phyloP scores from a whole-genome alignment of 225 moss, liverwort and hornwort species.

The Lunularia cruciata region DNA sequence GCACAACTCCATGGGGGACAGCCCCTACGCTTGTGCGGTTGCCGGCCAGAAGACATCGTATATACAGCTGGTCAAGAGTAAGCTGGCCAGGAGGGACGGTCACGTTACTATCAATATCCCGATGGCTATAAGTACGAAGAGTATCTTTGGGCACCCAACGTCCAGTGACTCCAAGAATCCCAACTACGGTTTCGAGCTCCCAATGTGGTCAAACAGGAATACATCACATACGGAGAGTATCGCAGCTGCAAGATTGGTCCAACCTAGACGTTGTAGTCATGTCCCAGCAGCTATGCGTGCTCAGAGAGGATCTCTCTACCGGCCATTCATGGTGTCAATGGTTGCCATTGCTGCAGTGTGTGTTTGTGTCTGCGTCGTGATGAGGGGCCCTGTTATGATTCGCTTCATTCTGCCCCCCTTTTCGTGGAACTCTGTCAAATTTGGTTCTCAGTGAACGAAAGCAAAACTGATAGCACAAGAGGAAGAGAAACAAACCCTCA shows the following conservation, averaged over 20 bases:
- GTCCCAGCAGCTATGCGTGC: constrained; percentile 53
- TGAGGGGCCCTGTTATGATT: constrained; percentile 52
- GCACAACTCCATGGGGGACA: constrained; percentile 56
- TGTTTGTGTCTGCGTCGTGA: constrained; percentile 73
- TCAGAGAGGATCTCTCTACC: constrained; percentile 48
- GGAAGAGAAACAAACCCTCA: constrained; percentile 17
- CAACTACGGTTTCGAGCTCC: constrained; percentile 26
- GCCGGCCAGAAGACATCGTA: constrained; percentile 50
- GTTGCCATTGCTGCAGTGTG: constrained; percentile 81
- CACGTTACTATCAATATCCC: constrained; percentile 27
- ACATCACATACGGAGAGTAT: background rate
- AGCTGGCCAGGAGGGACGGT: constrained; percentile 56
- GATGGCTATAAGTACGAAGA: constrained; percentile 14
- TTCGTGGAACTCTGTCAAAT: constrained; percentile 43
- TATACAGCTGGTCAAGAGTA: constrained; percentile 58
- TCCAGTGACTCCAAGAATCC: background rate
- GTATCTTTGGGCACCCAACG: constrained; percentile 23
- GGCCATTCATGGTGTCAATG: constrained; percentile 81
- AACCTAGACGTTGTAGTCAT: constrained; percentile 36
- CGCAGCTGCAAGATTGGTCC: constrained; percentile 27
- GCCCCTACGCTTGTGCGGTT: constrained; percentile 63
- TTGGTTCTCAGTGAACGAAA: constrained; percentile 16
- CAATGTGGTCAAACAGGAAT: constrained; percentile 33
- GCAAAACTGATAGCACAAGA: background rate
- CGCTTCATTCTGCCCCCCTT: constrained; percentile 40